Conservation (phyloP, 768 basidiomycete genomes). For the Leccinum barrowsii region DNA sequence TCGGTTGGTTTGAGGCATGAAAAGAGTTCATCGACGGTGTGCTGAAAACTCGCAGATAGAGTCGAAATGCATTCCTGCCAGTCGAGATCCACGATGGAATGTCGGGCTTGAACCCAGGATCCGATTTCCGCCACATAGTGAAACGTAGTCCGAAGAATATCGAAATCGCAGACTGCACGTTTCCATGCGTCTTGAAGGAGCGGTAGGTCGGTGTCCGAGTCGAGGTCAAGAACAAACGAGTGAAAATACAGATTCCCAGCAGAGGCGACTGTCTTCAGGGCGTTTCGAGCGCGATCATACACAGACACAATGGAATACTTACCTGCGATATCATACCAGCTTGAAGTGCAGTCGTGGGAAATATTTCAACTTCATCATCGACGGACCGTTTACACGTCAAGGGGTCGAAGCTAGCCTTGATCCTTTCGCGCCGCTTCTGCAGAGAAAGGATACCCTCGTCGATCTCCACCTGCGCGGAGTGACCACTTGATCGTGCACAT, state of each 20-base stretch:
- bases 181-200: conserved; percentile 38
- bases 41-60: conserved; percentile 8
- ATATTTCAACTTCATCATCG: conserved; percentile 33
- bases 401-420: conserved; percentile 16
- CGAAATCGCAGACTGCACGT: conserved; percentile 27
- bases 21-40: conserved; percentile 10
- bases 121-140: conserved; percentile 38
- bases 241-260: conserved; percentile 32
- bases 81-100: conserved; percentile 19
- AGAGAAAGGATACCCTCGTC: conserved; percentile 14
- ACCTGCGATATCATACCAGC: conserved; percentile 51
- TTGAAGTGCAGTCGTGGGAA: conserved; percentile 43
- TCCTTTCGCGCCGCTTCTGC: conserved; percentile 11
- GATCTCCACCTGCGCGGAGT: neutral
- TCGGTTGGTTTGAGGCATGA: conserved; percentile 14
- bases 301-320: neutral
- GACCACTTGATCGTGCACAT: conserved; percentile 4
- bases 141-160: conserved; percentile 47
- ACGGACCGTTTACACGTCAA: conserved; percentile 15
- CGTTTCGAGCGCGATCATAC: neutral
- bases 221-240: conserved; percentile 26
- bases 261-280: conserved; percentile 28
- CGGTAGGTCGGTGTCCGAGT: conserved; percentile 19
- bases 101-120: conserved; percentile 28
- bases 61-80: conserved; percentile 23